Base-by-base conservation (phyloP, 495 filamentous ascomycete genomes). In the Extremus antarcticus region DNA sequence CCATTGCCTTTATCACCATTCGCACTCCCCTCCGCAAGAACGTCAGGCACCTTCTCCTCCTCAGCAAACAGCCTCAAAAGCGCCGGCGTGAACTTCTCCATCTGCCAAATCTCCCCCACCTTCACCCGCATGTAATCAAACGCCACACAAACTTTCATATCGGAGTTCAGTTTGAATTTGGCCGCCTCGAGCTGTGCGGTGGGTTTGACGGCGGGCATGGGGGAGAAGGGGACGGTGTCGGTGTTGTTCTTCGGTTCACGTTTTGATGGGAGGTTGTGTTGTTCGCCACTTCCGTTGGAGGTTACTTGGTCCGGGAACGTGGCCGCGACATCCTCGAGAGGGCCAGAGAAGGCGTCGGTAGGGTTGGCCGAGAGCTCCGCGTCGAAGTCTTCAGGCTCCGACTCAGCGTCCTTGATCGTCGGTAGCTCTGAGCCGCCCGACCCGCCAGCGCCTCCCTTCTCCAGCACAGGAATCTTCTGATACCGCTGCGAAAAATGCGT, bases 401-500 rank as follows among this genome's bases (percentile, higher is more conserved):
- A 58, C 10, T 51, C 43, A 22, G 19, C 45, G 9, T 45, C 39
- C n/a, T 2, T 54, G 35, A 51, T 61, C 9, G 11, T 53, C 7
- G 50, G 49, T 29, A n/a, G 60, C 17, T 63, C 63, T 20, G 24
- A 45, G 7, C 25, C 54, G 39, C 23, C 40, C 16, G 59, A 43
- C 2, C 8, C 56, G 3, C 58, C 65, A 21, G 62, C 61, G 17
- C 57, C 65, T 13, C 64, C 56, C 50, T 68, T 63, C 50, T 73
- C 67, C 23, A 85, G 68, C 10, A 75, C 68, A 4, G 85, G 82
- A 22, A 91, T 63, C 71, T 96, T 95, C 62, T 88, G 86, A 68
- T 98, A 98, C n/a, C 92, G 75, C 68, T 98, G 92, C 25, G 81
- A 86, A 70, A 98, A 98, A 70, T 98, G 92, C 21, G 94, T 97